Base-by-base conservation (phyloP, 352 stramenopile genomes). In the Thalassiosira hispida region DNA sequence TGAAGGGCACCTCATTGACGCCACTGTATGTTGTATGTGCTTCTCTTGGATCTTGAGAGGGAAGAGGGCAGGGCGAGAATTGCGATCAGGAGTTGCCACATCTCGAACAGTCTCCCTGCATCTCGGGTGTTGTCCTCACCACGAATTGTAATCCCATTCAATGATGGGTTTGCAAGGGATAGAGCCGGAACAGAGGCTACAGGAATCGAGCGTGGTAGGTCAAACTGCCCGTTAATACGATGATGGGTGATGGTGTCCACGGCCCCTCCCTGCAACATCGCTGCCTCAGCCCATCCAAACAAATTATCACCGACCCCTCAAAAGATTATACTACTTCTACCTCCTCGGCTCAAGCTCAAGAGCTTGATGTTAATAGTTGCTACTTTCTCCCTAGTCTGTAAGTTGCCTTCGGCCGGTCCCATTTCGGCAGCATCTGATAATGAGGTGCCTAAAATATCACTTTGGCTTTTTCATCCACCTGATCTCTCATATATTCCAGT, bases 51-150 rank as follows among this genome's bases (percentile, higher is more conserved):
- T 11, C 49, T 59, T 4, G 22, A 11, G 22, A 59, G 49, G 18
- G 1, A 14, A 5, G 25, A 38, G 2, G 20, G 20, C 1, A 59
- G 25, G 18, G 49, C 49, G 5, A 38, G 5, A 25, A 59, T 59
- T 6, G 49, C 49, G 18, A 59, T 59, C 49, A 59, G 49, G 49
- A 23, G 49, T 59, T 38, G 49, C 49, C 49, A 59, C 11, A 25
- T 4, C 20, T 38, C 22, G 38, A 59, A 59, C 3, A 59, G 49
- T 59, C 3, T 12, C 18, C 22, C 49, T 4, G 18, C 49, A 1
- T 20, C 6, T 8, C 9, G 1, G 16, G 49, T 23, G 22, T 59
- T 23, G 5, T 33, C 49, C n/a, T 59, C 49, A 33, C 3, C 2
- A 4, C 4, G n/a, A 20, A 53, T 53, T 8, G 46, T 53, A 53